Conservation (phyloP, 805 yeast genomes). For the Kodamaea leandrae region DNA sequence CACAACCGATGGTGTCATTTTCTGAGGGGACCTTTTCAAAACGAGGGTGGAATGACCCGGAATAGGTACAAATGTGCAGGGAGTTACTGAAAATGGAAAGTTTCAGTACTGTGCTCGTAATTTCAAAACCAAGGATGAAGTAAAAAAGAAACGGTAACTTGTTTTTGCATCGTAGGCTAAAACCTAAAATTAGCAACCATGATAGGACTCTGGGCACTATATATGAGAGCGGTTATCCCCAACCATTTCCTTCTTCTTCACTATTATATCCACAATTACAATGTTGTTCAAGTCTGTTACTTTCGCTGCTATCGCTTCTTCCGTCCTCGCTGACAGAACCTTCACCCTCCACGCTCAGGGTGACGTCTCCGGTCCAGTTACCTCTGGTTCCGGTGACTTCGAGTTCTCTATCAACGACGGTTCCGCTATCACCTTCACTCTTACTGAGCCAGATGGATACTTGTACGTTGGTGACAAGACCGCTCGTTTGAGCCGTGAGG, state of each 20-base stretch:
- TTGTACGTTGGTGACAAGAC: constrained; percentile 17
- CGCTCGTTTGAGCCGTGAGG: constrained; percentile 17
- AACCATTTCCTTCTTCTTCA: background rate
- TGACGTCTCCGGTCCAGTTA: constrained; percentile 20
- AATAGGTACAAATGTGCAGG: background rate
- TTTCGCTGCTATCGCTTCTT: constrained; percentile 24
- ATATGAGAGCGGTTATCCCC: background rate
- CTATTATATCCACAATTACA: constrained; percentile 5
- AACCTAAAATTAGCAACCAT: background rate
- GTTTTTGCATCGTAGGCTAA: constrained; percentile 5
- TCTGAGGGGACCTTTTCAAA: background rate
- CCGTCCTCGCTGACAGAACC: constrained; percentile 30
- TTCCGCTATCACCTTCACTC: constrained; percentile 19
- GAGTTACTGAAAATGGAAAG: background rate
- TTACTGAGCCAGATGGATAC: constrained; percentile 33
- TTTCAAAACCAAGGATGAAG: constrained; percentile 3
- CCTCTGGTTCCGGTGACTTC: constrained; percentile 9
- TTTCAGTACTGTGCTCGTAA: constrained; percentile 1
- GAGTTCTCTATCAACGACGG: constrained; percentile 12
- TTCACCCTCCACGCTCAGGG: constrained; percentile 30
- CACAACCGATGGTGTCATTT: background rate
- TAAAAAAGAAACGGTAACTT: background rate
- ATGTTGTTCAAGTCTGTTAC: constrained; percentile 17
- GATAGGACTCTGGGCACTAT: no score
- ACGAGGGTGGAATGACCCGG: background rate